These are phyloP conservation scores for Samsoniella hepiali DNA, from an alignment of 2,329 filamentous ascomycete species.

Conservation along the genomic window DNA sequence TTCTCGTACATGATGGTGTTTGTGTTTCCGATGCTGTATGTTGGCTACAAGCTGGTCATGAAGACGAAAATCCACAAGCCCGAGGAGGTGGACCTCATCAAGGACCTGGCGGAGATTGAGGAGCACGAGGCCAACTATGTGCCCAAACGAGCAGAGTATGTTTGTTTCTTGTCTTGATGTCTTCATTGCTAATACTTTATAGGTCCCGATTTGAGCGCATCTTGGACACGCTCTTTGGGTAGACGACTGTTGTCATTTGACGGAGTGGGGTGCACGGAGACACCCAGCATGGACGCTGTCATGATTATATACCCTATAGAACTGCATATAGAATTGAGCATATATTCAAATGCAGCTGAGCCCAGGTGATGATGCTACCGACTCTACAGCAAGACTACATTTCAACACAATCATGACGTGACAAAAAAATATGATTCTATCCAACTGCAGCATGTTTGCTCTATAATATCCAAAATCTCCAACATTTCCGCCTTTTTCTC, in stretches of 20 bases:
- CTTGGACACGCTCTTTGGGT: constrained; percentile 24
- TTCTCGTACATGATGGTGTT: constrained; percentile 76
- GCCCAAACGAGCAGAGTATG: constrained; percentile 50
- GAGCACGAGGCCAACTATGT: constrained; percentile 64
- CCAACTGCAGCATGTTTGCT: too few relatives aligned
- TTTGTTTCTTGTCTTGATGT: neutral
- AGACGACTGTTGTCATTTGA: neutral
- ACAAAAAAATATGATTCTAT: too few relatives aligned
- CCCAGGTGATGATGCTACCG: too few relatives aligned
- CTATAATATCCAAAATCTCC: neutral
- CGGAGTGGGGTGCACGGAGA: neutral
- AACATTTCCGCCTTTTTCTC: too few relatives aligned
- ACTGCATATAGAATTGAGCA: neutral
- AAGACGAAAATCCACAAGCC: constrained; percentile 56
- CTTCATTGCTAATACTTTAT: neutral
- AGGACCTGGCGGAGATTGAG: constrained; percentile 63
- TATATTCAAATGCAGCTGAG: neutral
- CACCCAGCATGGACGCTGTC: neutral
- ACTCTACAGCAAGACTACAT: too few relatives aligned
- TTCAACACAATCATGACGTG: neutral
- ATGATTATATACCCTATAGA: constrained; percentile 3
- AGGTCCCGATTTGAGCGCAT: constrained; percentile 23
- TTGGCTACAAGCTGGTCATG: constrained; percentile 69
- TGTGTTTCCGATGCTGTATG: constrained; percentile 65
- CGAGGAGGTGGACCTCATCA: constrained; percentile 59